Base-by-base conservation (phyloP, 495 filamentous ascomycete species). In the Neurospora sp. region DNA sequence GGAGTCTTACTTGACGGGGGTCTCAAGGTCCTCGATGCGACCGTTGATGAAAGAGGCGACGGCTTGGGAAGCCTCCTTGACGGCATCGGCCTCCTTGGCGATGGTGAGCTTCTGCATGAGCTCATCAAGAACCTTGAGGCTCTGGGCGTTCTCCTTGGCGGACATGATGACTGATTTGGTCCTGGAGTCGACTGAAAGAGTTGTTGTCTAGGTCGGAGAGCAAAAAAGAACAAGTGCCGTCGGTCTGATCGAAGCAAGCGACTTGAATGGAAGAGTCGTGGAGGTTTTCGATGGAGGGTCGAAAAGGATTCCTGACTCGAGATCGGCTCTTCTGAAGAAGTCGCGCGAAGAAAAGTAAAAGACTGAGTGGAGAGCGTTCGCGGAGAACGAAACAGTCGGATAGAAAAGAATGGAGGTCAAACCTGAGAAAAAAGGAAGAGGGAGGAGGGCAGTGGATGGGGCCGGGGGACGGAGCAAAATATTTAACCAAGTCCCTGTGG, bases 11-110 rank as follows among this genome's bases (percentile, higher is more conserved):
- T 75, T 83, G 73, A 80, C 83, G 71, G 84, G 84, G 59, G 82
- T 82, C 70, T 85, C 84, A 70, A 85, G 82, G 73, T 86, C 84
- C 77, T 86, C 81, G 72, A 85, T 85, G 76, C 79, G 79, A 74
- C 84, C 84, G 78, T 86, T 86, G 79, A 86, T 85, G 80, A 86
- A 86, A 14, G 83, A 79, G n/a, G 84, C 84, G 68, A 86, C 59
- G 10, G 81, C 79, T 68, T 70, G 74, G 39, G 84, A 81, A 38
- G 84, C 80, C 68, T 86, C 82, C 82, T 86, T 86, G 76, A 81
- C 76, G 70, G 82, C 81, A 68, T 80, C 82, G 35, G 84, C 84
- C 76, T 86, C 84, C 76, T 85, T 86, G 76, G 84, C 83, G 77
- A 86, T 75, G 75, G 81, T 84, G 77, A 86, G 84, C 82, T 86